A percentile compares a stretch with the other conserved stretches of the same genome.
Evolutionary conservation across 2,329 filamentous ascomycete genomes (phyloP).

Genomic region (Cladosporium oxysporum): DNA sequence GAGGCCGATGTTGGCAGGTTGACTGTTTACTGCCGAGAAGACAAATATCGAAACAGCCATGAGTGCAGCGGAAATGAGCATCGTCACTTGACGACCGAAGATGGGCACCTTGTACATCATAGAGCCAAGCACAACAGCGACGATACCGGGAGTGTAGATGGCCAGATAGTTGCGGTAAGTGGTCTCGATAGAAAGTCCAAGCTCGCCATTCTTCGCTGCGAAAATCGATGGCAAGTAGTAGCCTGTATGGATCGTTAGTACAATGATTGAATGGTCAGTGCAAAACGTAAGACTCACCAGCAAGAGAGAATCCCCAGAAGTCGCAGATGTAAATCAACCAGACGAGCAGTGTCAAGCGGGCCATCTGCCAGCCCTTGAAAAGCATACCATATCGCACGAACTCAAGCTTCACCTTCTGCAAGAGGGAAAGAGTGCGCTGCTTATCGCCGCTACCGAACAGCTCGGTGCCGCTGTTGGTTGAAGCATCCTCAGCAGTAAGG

Average conservation of each 20-base stretch:
- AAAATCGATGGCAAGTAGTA: slow-evolving; percentile 54
- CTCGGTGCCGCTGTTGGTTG: slow-evolving; percentile 28
- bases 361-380: slow-evolving; percentile 46
- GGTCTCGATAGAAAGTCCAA: slow-evolving; percentile 45
- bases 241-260: slow-evolving; percentile 33
- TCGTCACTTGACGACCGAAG: slow-evolving; percentile 50
- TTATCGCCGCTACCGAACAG: slow-evolving; percentile 38
- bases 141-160: slow-evolving; percentile 55
- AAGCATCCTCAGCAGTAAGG: slow-evolving; percentile 37
- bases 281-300: slow-evolving; percentile 34
- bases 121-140: slow-evolving; percentile 53
- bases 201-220: slow-evolving; percentile 53
- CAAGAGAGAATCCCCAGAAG: slow-evolving; percentile 53
- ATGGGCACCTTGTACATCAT: slow-evolving; percentile 50
- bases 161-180: slow-evolving; percentile 58
- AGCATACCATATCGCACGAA: slow-evolving; percentile 47
- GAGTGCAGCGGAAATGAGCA: slow-evolving; percentile 46
- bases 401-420: slow-evolving; percentile 43
- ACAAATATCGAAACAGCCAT: slow-evolving; percentile 50
- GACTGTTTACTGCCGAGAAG: slow-evolving; percentile 47
- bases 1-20: slow-evolving; percentile 51
- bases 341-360: slow-evolving; percentile 49
- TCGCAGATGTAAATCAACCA: slow-evolving; percentile 56
- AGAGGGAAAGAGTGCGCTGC: slow-evolving; percentile 32
- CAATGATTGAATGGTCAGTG: neutral